Evolutionary conservation across 352 stramenopile genomes (phyloP), one percentile per base, ranked within the genome.

Genomic region (Aphanomyces cochlioides): DNA sequence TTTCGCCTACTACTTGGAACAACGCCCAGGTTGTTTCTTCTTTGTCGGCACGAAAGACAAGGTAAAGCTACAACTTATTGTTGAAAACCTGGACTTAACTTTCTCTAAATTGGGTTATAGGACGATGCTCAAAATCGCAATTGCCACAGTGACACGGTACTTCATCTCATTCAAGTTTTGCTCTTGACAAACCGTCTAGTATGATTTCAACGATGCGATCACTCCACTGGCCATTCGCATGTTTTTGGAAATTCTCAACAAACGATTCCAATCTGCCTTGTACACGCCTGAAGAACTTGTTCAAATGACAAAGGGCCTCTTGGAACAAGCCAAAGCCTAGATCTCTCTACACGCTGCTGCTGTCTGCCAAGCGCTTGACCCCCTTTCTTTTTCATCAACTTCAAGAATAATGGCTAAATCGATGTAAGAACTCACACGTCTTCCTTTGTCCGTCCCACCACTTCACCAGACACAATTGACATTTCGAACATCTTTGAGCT

Each of bases 1-100:
- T 74, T 98, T 98, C 85, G 87, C 85, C 10, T 98, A 96, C 75
- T 95, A 83, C 63, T 66, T 95, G 43, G 84, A 90, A 28, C 79
- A 89, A 45, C 81, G 82, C 71, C 92, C 92, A 64, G 87, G 87
- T 57, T 93, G 85, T 67, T 93, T 90, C 64, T 92, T 92, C 66
- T 92, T 94, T 58, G 66, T 94, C 37, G 86, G 86, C 40, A 93
- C 84, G 12, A 92, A 90, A 66, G 84, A 92, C 48, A 77, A 87
- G 10, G 59, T 67, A 66, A n/a, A 43, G 5, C n/a, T 36, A 21
- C 28, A 21, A 21, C 17, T 13, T 8, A 67, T 53, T 36, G 41
- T 10, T 8, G n/a, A 37, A 56, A 28, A 53, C n/a, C n/a, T n/a
- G n/a, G n/a, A n/a, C n/a, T n/a, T n/a, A n/a, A n/a, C n/a, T 3